Base-by-base conservation (phyloP, 1,284 basidiomycete species). In the Ceratobasidium sp. region DNA sequence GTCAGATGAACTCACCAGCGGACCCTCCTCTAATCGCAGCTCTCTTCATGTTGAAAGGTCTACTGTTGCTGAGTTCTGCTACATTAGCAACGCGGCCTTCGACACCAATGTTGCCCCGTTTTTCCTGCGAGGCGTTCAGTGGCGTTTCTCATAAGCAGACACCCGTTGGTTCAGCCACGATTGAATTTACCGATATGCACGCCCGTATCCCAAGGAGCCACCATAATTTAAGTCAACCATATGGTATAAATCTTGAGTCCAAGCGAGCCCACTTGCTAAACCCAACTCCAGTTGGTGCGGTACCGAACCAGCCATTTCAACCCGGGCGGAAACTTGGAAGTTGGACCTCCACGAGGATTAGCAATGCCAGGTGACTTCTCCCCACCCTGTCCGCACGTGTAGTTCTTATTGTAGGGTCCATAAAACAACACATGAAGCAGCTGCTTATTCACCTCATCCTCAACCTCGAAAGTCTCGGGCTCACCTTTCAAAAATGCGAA, bases 211-310 rank as follows among this genome's bases (percentile, higher is more conserved):
- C 5, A 87, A 87, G 6, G 87, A 89, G 0, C 91, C 91, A 6
- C 89, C 85, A 76, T 91, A 91, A 77, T 91, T 89, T 18, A 92
- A 88, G 73, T 87, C 86, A 23, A 91, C 80, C 85, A 89, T 90
- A 73, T 72, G 46, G 3, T 3, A 32, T 55, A 44, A n/a, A 66
- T 8, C 23, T 26, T 1, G 23, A 41, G n/a, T 26, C n/a, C 38
- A 23, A 13, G 7, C 18, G n/a, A 26, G 44, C 13, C 54, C 0
- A 79, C 83, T 55, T 76, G 88, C 76, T 88, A 73, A 75, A 73
- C 88, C 82, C 80, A 91, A 21, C 90, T 90, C 2, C 90, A 84
- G n/a, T 85, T 86, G 0, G 89, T 91, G 75, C 86, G 93, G 77
- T 85, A 92, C 74, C 89, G 88, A 58, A 82, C 84, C 49, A 79